Conservation (phyloP, 148 eudicot species). For the Rhododendron griersonianum region DNA sequence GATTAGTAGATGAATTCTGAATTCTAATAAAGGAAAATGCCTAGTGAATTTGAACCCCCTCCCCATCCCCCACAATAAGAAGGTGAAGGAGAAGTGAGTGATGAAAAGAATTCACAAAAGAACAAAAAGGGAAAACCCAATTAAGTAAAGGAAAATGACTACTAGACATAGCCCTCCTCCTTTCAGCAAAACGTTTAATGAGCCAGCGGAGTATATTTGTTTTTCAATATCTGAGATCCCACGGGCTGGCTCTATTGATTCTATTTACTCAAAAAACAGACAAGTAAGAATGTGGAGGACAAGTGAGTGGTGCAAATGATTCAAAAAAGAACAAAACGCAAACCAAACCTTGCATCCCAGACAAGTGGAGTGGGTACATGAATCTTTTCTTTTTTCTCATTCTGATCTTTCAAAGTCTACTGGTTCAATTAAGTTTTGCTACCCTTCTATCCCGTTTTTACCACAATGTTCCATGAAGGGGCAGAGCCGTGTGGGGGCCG, state of each 20-base stretch:
- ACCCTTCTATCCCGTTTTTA: background rate
- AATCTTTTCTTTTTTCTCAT: background rate
- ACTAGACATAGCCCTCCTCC: background rate
- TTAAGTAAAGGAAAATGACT: background rate
- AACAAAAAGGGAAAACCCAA: background rate
- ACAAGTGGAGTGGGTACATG: background rate
- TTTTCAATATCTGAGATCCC: background rate
- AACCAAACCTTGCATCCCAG: background rate
- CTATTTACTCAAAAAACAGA: background rate
- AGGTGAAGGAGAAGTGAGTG: background rate
- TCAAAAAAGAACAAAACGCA: background rate
- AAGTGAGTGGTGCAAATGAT: background rate
- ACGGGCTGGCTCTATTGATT: background rate
- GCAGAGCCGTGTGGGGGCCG: background rate
- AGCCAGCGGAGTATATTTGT: background rate
- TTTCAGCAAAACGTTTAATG: background rate
- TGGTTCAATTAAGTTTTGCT: background rate
- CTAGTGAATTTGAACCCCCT: background rate
- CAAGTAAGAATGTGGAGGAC: background rate
- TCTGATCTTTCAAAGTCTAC: background rate
- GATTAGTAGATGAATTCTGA: background rate
- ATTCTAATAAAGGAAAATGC: background rate
- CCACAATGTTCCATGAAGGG: background rate
- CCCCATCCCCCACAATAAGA: background rate
- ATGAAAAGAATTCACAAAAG: background rate